Base-by-base conservation (phyloP, 139 green algal species). In the Coelastrella sp. region DNA sequence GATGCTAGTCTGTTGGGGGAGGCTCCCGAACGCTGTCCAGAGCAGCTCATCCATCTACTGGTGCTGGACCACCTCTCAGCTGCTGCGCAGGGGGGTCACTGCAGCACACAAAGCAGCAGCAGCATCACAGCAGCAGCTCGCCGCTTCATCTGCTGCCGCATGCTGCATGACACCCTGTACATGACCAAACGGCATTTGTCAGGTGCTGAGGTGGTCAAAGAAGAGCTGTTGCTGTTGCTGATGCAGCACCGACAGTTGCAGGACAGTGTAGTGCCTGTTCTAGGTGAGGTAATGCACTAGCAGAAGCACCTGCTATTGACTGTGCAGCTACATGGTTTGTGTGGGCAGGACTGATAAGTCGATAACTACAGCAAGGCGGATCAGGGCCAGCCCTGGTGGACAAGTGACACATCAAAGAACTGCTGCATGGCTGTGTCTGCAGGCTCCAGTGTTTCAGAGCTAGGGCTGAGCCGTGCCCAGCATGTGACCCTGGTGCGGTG, bases 141-240 rank as follows among this genome's bases (percentile, higher is more conserved):
- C 24, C 73, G 82, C 49, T 96, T 96, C 82, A 49, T 93, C 25
- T 75, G 90, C 58, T 75, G 59, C 56, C 74, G 86, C 25, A 81
- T 89, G 82, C 80, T 93, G 22, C 79, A 81, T 65, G 88, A 93
- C 14, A 70, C 27, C 66, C 61, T 91, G 11, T 25, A n/a, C 66
- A 57, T 17, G 20, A 66, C 35, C 3, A 25, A 24, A 24, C 15
- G 68, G 19, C 68, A 76, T 4, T 19, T 25, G 24, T 24, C 61
- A 68, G 80, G 65, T n/a, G 27, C 17, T 63, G 19, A 60, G n/a
- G 56, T 83, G 81, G 12, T 15, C 4, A 6, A n/a, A 22, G 25
- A 83, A 20, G 49, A 66, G 88, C 65, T 88, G 66, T 76, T 70
- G 25, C 10, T 79, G 58, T 81, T 91, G 80, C 70, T 91, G 25